Conservation (phyloP, 257 asterid genomes). For the Primulina eburnea region DNA sequence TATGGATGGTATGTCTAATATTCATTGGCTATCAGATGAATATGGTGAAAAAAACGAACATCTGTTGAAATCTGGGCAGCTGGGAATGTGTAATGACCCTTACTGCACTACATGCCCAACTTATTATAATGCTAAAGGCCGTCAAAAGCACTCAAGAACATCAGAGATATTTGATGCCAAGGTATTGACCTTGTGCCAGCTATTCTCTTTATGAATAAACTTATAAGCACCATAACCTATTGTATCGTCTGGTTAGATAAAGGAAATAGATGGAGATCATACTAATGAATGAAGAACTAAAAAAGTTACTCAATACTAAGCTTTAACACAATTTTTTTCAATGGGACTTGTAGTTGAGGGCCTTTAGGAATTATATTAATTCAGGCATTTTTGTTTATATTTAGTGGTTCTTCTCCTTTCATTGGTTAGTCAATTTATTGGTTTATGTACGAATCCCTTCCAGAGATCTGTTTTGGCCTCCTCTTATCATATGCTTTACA, state of each 20-base stretch:
- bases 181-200: constrained; percentile 38
- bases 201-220: not conserved
- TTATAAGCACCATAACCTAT: not conserved
- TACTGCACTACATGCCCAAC: constrained; percentile 94
- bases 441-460: not conserved
- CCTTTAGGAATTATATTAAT: not conserved
- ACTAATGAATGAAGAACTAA: not conserved
- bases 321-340: too few relatives aligned
- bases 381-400: not conserved
- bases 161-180: constrained; percentile 59
- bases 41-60: constrained; percentile 57
- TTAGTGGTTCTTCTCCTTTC: not conserved
- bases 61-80: constrained; percentile 80
- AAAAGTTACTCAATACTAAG: not conserved
- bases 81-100: constrained; percentile 93
- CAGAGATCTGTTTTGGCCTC: not conserved
- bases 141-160: constrained; percentile 40
- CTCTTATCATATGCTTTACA: not conserved
- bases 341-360: not conserved
- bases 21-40: constrained; percentile 44
- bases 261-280: not conserved
- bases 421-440: not conserved
- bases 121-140: constrained; percentile 48
- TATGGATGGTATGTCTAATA: constrained; percentile 27
- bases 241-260: not conserved